Conservation (phyloP, 805 yeast species). For the Candida maltosa region DNA sequence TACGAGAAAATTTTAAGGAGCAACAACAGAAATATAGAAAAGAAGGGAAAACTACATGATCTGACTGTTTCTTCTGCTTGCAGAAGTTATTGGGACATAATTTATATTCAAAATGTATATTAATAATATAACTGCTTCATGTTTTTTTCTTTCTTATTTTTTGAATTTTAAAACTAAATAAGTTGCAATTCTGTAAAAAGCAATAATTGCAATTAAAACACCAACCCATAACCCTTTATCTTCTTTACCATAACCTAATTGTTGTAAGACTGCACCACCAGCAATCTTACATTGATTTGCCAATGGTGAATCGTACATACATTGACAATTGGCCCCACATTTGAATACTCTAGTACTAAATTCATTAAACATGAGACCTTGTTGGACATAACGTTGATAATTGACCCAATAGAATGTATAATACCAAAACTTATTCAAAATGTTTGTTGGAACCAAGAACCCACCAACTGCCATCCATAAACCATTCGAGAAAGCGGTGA, state of each 20-base stretch:
- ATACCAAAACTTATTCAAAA: slow-evolving; percentile 37
- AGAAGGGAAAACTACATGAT: too few species aligned
- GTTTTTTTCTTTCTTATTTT: not conserved
- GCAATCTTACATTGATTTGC: slow-evolving; percentile 25
- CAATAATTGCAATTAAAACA: slow-evolving; percentile 25
- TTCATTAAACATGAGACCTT: slow-evolving; percentile 43
- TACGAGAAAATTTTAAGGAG: slow-evolving; percentile 56
- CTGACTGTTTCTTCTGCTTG: too few species aligned
- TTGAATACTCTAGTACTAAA: slow-evolving; percentile 21
- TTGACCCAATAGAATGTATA: slow-evolving; percentile 39
- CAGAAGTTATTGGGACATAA: too few species aligned
- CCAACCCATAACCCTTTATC: slow-evolving; percentile 35
- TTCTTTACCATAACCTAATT: slow-evolving; percentile 24
- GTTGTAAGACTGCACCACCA: slow-evolving; percentile 29
- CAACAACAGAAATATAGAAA: slow-evolving; percentile 17
- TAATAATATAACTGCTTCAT: not conserved
- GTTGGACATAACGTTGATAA: slow-evolving; percentile 40
- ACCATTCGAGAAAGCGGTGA: slow-evolving; percentile 39
- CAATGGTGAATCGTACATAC: slow-evolving; percentile 28
- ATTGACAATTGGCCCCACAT: slow-evolving; percentile 33
- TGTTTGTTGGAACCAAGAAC: slow-evolving; percentile 30
- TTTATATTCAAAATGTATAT: not conserved
- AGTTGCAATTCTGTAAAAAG: slow-evolving; percentile 23
- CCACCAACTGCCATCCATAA: slow-evolving; percentile 45
- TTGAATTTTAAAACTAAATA: slow-evolving; percentile 15